Conservation (phyloP, 2,329 filamentous ascomycete genomes). For the Thyridium curvatum region DNA sequence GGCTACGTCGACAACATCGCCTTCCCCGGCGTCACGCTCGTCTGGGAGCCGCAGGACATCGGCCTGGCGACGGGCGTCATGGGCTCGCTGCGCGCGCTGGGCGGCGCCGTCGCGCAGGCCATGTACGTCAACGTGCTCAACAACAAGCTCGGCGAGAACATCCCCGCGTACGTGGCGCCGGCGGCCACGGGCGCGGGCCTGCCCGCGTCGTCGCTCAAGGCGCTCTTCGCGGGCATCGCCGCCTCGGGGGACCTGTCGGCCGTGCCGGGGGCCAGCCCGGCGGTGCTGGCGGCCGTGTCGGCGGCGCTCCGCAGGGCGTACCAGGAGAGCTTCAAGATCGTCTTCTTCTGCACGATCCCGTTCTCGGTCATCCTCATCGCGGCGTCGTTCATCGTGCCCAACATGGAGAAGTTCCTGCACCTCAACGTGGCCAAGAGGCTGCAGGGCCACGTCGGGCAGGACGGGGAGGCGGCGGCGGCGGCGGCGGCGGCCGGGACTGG, state of each 20-base stretch:
- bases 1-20: constrained; percentile 32
- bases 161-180: constrained; percentile 24
- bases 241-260: constrained; percentile 20
- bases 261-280: constrained; percentile 25
- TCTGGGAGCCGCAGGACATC: constrained; percentile 39
- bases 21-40: constrained; percentile 35
- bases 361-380: constrained; percentile 31
- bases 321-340: constrained; percentile 32
- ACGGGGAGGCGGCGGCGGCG: too few relatives aligned
- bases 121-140: constrained; percentile 28
- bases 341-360: constrained; percentile 33
- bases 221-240: constrained; percentile 25
- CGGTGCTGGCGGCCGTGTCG: constrained; percentile 24
- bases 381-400: constrained; percentile 28
- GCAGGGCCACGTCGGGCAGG: constrained; percentile 13
- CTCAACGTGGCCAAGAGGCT: constrained; percentile 36
- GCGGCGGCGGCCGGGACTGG: too few relatives aligned
- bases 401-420: constrained; percentile 35
- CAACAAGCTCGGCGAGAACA: constrained; percentile 25
- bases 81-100: constrained; percentile 35
- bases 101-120: constrained; percentile 28
- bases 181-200: constrained; percentile 28
- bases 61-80: constrained; percentile 36
- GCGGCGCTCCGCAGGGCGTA: constrained; percentile 32
- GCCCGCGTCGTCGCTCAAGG: constrained; percentile 20